A percentile compares a stretch with the other conserved stretches of the same genome.
These are phyloP conservation scores for Lasiodiplodia citricola DNA, from an alignment of 2,329 filamentous ascomycete species.

Conservation along the genomic window DNA sequence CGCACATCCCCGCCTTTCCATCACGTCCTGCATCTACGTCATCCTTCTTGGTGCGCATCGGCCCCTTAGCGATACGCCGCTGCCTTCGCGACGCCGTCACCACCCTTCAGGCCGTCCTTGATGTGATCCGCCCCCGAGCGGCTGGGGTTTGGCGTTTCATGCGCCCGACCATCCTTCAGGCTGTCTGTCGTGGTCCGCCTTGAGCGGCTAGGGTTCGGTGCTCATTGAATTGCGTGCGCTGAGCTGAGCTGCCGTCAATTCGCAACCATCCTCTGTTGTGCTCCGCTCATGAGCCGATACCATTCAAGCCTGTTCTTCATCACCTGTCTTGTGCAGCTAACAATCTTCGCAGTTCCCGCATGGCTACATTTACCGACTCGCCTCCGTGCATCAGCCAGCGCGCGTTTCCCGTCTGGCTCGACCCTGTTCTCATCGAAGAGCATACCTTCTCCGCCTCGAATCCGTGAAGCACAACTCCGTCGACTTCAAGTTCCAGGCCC, in stretches of 20 bases:
- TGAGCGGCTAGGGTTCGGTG: neutral
- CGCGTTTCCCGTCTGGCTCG: neutral
- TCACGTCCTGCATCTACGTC: neutral
- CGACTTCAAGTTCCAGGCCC: conserved; percentile 4
- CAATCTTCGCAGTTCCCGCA: neutral
- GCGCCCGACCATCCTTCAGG: neutral
- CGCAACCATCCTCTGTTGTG: neutral
- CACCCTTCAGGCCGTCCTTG: neutral
- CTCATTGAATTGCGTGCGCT: neutral
- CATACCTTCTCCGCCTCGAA: neutral
- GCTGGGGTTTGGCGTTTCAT: neutral
- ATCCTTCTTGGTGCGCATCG: neutral
- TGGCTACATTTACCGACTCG: neutral
- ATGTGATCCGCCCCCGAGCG: neutral
- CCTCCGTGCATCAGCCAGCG: neutral
- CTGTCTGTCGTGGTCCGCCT: neutral
- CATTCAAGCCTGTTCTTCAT: neutral
- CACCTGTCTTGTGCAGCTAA: neutral
- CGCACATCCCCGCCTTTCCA: neutral
- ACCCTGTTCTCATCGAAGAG: neutral
- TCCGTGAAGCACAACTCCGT: neutral
- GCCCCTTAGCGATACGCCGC: neutral
- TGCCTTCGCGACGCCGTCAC: neutral
- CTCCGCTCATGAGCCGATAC: neutral
- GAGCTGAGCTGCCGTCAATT: neutral